phyloP scores from a whole-genome alignment of 768 basidiomycete species.

The Boletus eberwhitei region DNA sequence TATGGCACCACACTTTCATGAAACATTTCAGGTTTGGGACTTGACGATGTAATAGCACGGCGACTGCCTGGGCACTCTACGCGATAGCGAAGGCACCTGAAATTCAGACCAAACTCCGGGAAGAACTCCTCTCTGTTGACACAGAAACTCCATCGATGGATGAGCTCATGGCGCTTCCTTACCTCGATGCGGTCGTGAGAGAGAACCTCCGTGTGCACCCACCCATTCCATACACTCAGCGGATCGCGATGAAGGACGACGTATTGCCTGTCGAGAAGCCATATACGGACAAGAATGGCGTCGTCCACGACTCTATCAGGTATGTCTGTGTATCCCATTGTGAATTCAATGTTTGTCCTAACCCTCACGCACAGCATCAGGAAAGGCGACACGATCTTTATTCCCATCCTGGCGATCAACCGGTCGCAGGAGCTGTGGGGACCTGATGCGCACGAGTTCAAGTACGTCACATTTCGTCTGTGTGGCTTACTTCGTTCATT shows the following conservation, averaged over 20 bases:
- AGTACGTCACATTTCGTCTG: conserved; percentile 32
- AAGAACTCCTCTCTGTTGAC: conserved; percentile 49
- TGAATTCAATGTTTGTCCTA: not conserved
- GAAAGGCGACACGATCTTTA: conserved; percentile 44
- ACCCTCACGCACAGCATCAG: conserved; percentile 26
- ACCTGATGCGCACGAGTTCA: conserved; percentile 57
- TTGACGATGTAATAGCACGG: conserved; percentile 25
- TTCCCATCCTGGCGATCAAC: conserved; percentile 56
- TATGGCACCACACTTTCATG: conserved; percentile 5
- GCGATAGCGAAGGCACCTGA: conserved; percentile 46
- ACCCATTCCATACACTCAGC: conserved; percentile 44
- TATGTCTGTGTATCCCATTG: conserved; percentile 8
- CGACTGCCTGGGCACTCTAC: conserved; percentile 56
- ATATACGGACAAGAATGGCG: conserved; percentile 42
- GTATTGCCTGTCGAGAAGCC: conserved; percentile 49
- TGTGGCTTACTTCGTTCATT: not conserved
- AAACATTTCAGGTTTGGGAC: not conserved
- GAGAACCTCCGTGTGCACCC: conserved; percentile 53
- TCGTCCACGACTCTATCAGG: conserved; percentile 38
- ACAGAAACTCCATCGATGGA: conserved; percentile 68
- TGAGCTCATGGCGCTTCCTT: conserved; percentile 58
- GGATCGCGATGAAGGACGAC: conserved; percentile 51
- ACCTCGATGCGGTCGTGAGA: conserved; percentile 62
- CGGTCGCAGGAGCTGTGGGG: conserved; percentile 57
- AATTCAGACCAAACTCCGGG: conserved; percentile 53